Evolutionary conservation across 2,329 filamentous ascomycete species (phyloP).

Genomic region (Fusarium scirpi): DNA sequence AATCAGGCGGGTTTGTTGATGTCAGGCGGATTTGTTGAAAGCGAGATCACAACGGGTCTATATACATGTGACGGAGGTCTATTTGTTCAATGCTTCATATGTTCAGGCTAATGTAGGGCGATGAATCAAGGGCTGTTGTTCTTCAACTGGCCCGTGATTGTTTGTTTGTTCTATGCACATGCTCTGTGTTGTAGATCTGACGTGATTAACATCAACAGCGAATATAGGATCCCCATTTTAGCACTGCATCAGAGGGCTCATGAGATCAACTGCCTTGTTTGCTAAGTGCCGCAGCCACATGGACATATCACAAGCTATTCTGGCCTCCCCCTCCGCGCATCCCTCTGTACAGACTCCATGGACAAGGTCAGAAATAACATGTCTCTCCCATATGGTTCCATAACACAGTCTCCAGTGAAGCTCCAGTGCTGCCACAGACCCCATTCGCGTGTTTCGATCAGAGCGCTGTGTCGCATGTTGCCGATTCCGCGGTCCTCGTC

Average conservation of each 20-base stretch:
- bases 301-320: background rate
- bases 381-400: background rate
- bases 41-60: background rate
- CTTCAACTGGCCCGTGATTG: background rate
- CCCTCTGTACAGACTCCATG: background rate
- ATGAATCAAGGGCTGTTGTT: background rate
- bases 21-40: background rate
- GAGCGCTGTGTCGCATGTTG: background rate
- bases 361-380: background rate
- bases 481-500: background rate
- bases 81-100: background rate
- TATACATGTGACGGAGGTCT: accelerated
- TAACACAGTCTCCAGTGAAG: background rate
- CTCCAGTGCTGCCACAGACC: background rate
- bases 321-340: background rate
- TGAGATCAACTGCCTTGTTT: background rate
- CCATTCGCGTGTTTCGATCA: background rate
- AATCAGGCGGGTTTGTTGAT: background rate
- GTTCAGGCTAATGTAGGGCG: accelerated
- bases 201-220: background rate
- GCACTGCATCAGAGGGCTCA: background rate
- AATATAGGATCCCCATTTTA: background rate
- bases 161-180: background rate
- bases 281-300: background rate
- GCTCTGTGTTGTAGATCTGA: background rate